Evolutionary conservation across 2,329 filamentous ascomycete species (phyloP).

Genomic region (Hypocrella siamensis): DNA sequence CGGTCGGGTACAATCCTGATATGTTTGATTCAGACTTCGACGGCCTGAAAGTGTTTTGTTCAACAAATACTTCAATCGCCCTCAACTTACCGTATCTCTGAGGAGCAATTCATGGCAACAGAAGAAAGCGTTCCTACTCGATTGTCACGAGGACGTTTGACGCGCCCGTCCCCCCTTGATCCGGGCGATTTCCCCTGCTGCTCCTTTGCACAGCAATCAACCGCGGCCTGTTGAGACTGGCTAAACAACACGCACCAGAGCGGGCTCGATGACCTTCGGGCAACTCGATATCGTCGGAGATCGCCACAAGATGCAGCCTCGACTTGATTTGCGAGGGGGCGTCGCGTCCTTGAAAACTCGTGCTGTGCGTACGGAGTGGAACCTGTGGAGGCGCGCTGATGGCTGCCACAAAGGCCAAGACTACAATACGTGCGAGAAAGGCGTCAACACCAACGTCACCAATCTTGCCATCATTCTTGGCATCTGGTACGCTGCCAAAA

Average conservation of each 20-base stretch:
- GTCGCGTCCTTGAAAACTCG: background rate
- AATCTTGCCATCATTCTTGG: conserved; percentile 54
- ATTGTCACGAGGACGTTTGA: too few species aligned
- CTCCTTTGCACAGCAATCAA: background rate
- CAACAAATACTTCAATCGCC: too few species aligned
- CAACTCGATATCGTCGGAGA: conserved; percentile 5
- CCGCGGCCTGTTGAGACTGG: conserved; percentile 1
- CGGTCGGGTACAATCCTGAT: too few species aligned
- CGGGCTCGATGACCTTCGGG: conserved; percentile 3
- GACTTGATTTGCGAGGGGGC: conserved; percentile 10
- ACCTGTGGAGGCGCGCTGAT: conserved; percentile 3
- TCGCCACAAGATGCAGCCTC: conserved; percentile 12
- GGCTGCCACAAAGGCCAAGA: conserved; percentile 4
- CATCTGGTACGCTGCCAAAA: conserved; percentile 43
- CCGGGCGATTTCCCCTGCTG: too few species aligned
- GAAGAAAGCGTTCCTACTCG: too few species aligned
- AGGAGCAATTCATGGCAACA: too few species aligned
- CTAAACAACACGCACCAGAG: background rate
- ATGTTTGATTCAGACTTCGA: too few species aligned
- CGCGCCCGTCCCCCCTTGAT: too few species aligned
- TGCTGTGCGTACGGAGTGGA: conserved; percentile 5
- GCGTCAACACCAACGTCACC: conserved; percentile 34
- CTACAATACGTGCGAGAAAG: conserved; percentile 41
- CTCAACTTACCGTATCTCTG: too few species aligned
- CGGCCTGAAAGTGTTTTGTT: too few species aligned